Evolutionary conservation across 495 filamentous ascomycete genomes (phyloP), one percentile per base, ranked within the genome.

Genomic region (Parmelia sp.): DNA sequence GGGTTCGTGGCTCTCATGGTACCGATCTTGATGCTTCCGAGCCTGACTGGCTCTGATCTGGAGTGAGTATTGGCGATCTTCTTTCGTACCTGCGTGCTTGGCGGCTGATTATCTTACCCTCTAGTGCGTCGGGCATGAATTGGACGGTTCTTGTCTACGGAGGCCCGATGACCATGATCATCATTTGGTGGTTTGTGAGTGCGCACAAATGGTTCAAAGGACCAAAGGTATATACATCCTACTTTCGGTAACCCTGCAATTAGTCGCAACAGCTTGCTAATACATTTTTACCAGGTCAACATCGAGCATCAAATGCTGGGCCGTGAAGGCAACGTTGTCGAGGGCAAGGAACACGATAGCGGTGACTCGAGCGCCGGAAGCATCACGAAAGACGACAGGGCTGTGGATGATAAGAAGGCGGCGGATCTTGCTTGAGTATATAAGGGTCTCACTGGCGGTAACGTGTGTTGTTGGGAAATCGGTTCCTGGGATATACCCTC

Each of bases 141-240:
- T 91, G 88, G 88, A 92, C 89, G 7, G 80, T 78, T 71, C 78
- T 90, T 40, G 89, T 91, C 37, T 92, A 88, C 71, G 88, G 86
- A n/a, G 84, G 70, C 21, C 85, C 85, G 17, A 88, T 88, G 85
- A 44, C 84, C 12, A 73, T 79, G 7, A 80, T 88, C 14, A 70
- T 80, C 8, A 73, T 90, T 57, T 91, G 88, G 87, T 92, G 87
- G 82, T 73, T 86, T 67, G 76, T 90, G 39, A 83, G 83, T 71
- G 89, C 89, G 7, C 79, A 77, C 29, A 85, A 84, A 66, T 91
- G 89, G 89, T 92, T 92, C 73, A 88, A 84, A 65, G 89, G 89
- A 0, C 89, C 89, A 0, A 88, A 88, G 74, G 79, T 83, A 66
- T 15, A 33, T 62, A 27, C 4, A 29, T 58, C 2, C 19, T 39